Conservation (phyloP, 805 yeast genomes). For the Suhomyces sp. region DNA sequence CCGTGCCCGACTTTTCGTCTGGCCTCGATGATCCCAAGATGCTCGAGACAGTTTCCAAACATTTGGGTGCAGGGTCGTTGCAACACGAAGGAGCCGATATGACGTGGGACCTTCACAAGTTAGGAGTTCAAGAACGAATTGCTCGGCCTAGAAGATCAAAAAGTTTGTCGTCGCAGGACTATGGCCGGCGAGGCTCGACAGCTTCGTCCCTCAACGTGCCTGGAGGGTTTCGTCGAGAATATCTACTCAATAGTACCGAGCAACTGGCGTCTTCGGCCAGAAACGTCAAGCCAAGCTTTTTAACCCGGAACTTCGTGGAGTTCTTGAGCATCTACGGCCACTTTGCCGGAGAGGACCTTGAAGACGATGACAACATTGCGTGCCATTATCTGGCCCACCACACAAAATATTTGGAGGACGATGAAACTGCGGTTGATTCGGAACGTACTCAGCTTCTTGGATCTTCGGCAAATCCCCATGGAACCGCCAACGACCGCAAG, state of each 20-base stretch:
- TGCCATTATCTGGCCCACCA: conserved; percentile 40
- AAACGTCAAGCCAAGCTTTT: conserved; percentile 40
- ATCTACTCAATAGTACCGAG: conserved; percentile 34
- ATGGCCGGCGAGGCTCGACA: conserved; percentile 52
- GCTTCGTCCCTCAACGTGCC: conserved; percentile 74
- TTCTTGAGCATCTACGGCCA: conserved; percentile 78
- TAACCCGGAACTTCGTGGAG: conserved; percentile 73
- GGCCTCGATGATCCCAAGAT: conserved; percentile 32
- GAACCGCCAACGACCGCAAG: conserved; percentile 70
- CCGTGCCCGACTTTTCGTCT: conserved; percentile 10
- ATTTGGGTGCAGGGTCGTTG: conserved; percentile 35
- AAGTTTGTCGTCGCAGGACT: conserved; percentile 26
- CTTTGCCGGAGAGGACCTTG: conserved; percentile 81
- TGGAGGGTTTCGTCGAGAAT: conserved; percentile 80
- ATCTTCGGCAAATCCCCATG: conserved; percentile 33
- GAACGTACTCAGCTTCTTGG: conserved; percentile 4
- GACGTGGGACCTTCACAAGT: conserved; percentile 45
- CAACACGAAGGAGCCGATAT: conserved; percentile 50
- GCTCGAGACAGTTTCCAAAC: conserved; percentile 31
- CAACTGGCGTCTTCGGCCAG: conserved; percentile 9
- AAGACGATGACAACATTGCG: conserved; percentile 58
- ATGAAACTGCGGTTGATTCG: neutral
- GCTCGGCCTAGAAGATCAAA: conserved; percentile 7
- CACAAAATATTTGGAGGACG: neutral
- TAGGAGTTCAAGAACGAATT: conserved; percentile 5